Evolutionary conservation across 768 basidiomycete genomes (phyloP), one percentile per base, ranked within the genome.

Genomic region (Trametes cingulata): DNA sequence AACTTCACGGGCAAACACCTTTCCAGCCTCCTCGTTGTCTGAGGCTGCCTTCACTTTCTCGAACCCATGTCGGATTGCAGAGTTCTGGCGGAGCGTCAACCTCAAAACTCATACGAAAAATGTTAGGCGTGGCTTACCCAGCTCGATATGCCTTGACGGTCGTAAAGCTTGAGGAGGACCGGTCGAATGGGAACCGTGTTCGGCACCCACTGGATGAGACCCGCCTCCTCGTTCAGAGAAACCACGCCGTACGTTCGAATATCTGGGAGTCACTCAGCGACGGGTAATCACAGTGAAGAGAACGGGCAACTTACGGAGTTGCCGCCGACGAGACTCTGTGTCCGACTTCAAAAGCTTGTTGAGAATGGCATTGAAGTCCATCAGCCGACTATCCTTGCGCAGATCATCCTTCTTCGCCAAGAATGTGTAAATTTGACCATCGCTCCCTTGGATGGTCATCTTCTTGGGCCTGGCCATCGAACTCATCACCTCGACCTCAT

Each of bases 161-260:
- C 80, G 69, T 98, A 99, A 4, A 74, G 75, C 60, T 86, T 86
- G 52, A 81, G 64, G 14, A 98, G 76, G 43, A 98, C 82, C 0
- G 83, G 82, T 27, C 96, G 87, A 37, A 98, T 74, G 0, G 93
- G 90, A 25, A 85, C 80, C 1, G 95, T 97, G 71, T 98, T 90
- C 0, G 90, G 91, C 3, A 99, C 97, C 97, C 97, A 99, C 85
- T 99, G 93, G 56, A 98, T 93, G 49, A 98, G 85, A 0, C 97
- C 97, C 68, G 95, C 98, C 65, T 96, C 94, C 66, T 98, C 96
- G 69, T 97, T 98, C 62, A 99, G 80, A 6, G 95, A 93, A 25
- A 97, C 89, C n/a, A 98, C 94, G n/a, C 94, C 92, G 69, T 98
- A 99, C 2, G 97, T 98, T 24, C 96, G 86, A 58, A 99, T 93